Evolutionary conservation across 345 rosid species (phyloP), one percentile per base, ranked within the genome.

Genomic region (Hypericum perforatum): DNA sequence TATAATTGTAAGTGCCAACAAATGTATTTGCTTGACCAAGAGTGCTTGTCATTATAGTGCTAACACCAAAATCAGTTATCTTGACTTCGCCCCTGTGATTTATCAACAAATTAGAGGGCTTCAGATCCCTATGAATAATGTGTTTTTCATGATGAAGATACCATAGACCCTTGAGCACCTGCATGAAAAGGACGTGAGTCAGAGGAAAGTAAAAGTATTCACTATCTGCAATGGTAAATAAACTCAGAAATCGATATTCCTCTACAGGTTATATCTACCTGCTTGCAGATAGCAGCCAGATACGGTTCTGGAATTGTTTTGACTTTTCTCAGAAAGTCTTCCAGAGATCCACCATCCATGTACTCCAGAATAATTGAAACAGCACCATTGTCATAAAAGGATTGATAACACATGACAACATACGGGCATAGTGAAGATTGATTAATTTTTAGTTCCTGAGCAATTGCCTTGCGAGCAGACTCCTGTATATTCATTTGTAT

Each of bases 51-150:
- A 87, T 75, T 57, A 90, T 82, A 39, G 85, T 74, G 63, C 97
- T 86, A 49, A 90, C 97, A 57, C 97, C 97, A 68, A 91, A 91
- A 66, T 91, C 95, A 11, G 98, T 80, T 60, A 91, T 87, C 74
- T 91, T 91, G 66, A 91, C 95, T 70, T 85, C 92, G 47, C 98
- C 98, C 72, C 80, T 74, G 58, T 91, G 98, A 63, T 87, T 91
- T 64, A 91, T 79, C 43, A 87, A 73, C 78, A 91, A 70, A 66
- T 91, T 87, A 0, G 94, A 86, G 13, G 97, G 97, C 65, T 86
- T 90, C 51, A 90, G 55, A 61, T 90, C 82, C 61, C 96, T 80
- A 64, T 88, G 96, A 53, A 88, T 85, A 13, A 88, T 82, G 54
- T 88, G 96, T 70, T 61, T 79, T 59, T 91, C 94, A 45, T 74